Conservation (phyloP, 768 basidiomycete species). For the Lentinus tigrinus region DNA sequence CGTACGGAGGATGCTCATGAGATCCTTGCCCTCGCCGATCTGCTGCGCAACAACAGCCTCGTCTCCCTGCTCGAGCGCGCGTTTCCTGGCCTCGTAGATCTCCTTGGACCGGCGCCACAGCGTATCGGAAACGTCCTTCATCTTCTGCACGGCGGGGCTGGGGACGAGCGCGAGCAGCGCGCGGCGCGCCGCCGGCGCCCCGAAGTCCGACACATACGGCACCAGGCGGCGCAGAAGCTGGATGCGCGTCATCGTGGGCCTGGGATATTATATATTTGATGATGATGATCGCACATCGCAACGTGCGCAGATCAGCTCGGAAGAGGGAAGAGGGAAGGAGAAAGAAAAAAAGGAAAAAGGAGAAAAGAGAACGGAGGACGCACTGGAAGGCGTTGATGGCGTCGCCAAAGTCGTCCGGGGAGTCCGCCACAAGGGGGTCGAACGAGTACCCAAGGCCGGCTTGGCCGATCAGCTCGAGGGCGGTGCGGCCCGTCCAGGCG, state of each 20-base stretch:
- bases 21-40: slow-evolving; percentile 19
- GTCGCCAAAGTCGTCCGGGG: neutral
- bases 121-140: slow-evolving; percentile 10
- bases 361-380: neutral
- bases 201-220: slow-evolving; percentile 42
- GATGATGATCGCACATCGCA: slow-evolving; percentile 4
- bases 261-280: slow-evolving; percentile 28
- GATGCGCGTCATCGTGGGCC: slow-evolving; percentile 43
- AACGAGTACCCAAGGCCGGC: slow-evolving; percentile 43
- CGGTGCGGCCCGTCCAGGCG: slow-evolving; percentile 24
- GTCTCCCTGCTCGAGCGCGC: slow-evolving; percentile 14
- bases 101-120: slow-evolving; percentile 8
- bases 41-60: slow-evolving; percentile 12
- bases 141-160: slow-evolving; percentile 1
- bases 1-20: slow-evolving; percentile 21
- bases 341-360: too few species aligned
- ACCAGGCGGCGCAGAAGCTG: slow-evolving; percentile 44
- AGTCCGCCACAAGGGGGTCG: slow-evolving; percentile 34
- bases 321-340: too few species aligned
- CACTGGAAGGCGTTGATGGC: slow-evolving; percentile 29
- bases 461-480: slow-evolving; percentile 41
- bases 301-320: too few species aligned
- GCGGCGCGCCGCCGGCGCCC: slow-evolving; percentile 40
- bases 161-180: slow-evolving; percentile 11
- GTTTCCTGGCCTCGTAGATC: slow-evolving; percentile 21